Percentiles rank a stretch among this genome's conserved stretches.
Conservation (phyloP, 805 yeast genomes). For the Candida awuae region DNA sequence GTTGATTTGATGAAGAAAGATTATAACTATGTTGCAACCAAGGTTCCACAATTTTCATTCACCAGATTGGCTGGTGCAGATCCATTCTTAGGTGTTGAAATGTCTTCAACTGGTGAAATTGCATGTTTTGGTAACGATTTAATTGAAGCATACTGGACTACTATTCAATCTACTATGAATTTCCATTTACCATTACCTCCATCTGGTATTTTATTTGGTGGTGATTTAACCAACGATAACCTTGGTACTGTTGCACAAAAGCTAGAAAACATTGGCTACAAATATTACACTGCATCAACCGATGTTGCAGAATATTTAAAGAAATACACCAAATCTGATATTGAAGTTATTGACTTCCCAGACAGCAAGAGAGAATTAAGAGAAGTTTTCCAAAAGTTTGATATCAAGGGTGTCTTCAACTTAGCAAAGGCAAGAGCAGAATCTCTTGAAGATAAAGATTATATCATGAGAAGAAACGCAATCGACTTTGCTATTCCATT, state of each 20-base stretch:
- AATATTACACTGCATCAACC: constrained; percentile 67
- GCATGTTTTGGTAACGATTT: constrained; percentile 90
- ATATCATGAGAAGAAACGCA: constrained; percentile 98
- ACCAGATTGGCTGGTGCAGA: constrained; percentile 99
- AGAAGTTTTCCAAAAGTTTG: constrained; percentile 83
- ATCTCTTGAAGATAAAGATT: constrained; percentile 75
- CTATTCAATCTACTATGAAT: constrained; percentile 95
- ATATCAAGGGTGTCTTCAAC: constrained; percentile 84
- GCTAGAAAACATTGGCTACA: constrained; percentile 69
- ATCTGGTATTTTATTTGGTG: constrained; percentile 85
- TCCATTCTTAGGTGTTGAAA: constrained; percentile 97
- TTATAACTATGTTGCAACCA: constrained; percentile 85
- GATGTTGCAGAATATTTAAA: constrained; percentile 65
- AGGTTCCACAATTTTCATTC: constrained; percentile 97
- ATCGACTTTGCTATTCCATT: constrained; percentile 95
- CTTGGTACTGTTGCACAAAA: constrained; percentile 68
- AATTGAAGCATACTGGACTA: constrained; percentile 94
- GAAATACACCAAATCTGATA: constrained; percentile 36
- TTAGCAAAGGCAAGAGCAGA: constrained; percentile 89
- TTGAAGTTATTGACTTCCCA: constrained; percentile 80
- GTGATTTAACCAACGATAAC: constrained; percentile 67
- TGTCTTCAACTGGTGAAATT: constrained; percentile 99
- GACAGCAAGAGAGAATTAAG: constrained; percentile 89
- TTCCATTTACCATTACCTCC: constrained; percentile 91
- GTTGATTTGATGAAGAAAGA: constrained; percentile 69